phyloP scores from a whole-genome alignment of 1,284 basidiomycete genomes.

The Cutaneotrichosporon spelunceum region DNA sequence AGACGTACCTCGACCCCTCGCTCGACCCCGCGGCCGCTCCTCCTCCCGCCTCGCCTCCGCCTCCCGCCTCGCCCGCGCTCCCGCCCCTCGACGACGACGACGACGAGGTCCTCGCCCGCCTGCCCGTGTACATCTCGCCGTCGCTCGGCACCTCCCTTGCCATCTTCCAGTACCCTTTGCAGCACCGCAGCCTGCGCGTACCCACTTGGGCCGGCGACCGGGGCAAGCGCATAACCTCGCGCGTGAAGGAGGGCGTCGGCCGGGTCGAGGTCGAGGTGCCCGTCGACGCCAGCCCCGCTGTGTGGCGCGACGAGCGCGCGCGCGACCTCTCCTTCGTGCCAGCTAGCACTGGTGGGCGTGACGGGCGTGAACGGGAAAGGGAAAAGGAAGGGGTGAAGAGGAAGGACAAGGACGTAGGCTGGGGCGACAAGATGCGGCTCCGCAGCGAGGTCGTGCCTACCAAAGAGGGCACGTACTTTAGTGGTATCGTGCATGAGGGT shows the following conservation, averaged over 20 bases:
- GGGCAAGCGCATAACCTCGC: constrained; percentile 43
- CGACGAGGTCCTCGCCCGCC: constrained; percentile 40
- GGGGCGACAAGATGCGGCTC: constrained; percentile 49
- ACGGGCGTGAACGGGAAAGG: too few species aligned
- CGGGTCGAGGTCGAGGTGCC: constrained; percentile 50
- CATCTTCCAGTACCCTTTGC: constrained; percentile 49
- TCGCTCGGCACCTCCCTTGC: constrained; percentile 34
- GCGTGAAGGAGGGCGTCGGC: constrained; percentile 45
- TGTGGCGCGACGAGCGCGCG: constrained; percentile 50
- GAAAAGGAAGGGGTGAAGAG: constrained; percentile 29
- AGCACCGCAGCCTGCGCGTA: constrained; percentile 35
- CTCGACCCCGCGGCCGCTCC: too few species aligned
- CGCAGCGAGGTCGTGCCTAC: constrained; percentile 43
- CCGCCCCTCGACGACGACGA: constrained; percentile 27
- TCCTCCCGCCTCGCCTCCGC: too few species aligned
- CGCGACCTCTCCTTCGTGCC: constrained; percentile 41
- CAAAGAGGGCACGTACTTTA: constrained; percentile 37
- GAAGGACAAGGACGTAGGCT: constrained; percentile 29
- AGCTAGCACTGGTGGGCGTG: constrained; percentile 33
- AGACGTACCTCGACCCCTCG: constrained; percentile 5
- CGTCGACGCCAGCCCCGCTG: constrained; percentile 39
- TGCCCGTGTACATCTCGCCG: constrained; percentile 48
- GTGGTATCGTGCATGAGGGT: constrained; percentile 46
- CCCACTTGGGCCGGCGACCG: constrained; percentile 42
- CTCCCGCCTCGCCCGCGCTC: constrained; percentile 10